phyloP scores from a whole-genome alignment of 352 stramenopile genomes.

The Globisporangium parvum region DNA sequence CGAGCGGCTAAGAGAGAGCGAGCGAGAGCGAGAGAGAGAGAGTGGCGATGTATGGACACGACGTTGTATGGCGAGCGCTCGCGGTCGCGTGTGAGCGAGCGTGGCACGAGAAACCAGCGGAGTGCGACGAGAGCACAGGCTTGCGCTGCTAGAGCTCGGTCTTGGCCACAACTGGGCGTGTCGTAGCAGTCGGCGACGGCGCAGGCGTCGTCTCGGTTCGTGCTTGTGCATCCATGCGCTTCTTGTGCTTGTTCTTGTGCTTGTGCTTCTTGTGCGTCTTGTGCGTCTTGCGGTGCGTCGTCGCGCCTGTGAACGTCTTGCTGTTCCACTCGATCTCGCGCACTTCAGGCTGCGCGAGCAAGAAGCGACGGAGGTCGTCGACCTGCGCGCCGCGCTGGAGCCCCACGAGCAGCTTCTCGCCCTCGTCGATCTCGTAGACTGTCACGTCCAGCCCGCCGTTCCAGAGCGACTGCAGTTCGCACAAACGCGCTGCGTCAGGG shows the following conservation, averaged over 20 bases:
- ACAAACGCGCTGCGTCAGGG: too few relatives aligned
- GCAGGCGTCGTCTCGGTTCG: background rate
- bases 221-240: background rate
- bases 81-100: too few relatives aligned
- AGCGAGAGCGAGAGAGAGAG: background rate
- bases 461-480: conserved; percentile 79
- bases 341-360: conserved; percentile 45
- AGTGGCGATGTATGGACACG: background rate
- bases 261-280: conserved; percentile 2
- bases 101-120: too few relatives aligned
- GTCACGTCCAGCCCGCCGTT: conserved; percentile 63
- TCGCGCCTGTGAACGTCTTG: conserved; percentile 25
- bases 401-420: conserved; percentile 50
- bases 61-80: background rate
- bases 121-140: too few relatives aligned
- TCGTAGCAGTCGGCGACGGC: background rate
- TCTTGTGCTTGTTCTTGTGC: conserved; percentile 1
- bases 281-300: conserved; percentile 7
- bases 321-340: conserved; percentile 65
- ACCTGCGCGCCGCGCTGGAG: conserved; percentile 57
- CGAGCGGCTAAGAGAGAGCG: conserved; percentile 18
- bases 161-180: background rate
- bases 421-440: conserved; percentile 57
- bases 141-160: background rate
- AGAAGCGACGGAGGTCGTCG: conserved; percentile 39